Evolutionary conservation across 306 rosid genomes (phyloP).

Genomic region (Albizia julibrissin): DNA sequence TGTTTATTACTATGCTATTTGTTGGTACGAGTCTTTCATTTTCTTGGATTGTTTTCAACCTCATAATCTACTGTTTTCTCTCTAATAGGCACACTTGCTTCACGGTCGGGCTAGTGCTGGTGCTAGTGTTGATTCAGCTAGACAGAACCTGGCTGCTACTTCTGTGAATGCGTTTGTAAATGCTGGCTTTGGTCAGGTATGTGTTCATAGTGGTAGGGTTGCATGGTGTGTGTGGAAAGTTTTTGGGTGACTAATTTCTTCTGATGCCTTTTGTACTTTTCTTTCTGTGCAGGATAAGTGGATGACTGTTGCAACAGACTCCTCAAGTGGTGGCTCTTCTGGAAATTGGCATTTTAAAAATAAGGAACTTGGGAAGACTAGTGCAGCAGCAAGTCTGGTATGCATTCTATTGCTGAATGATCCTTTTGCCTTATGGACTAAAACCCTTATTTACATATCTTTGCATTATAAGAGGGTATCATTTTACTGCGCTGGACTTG

Average conservation of each 20-base stretch:
- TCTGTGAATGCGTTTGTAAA: conserved; percentile 98
- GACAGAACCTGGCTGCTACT: conserved; percentile 97
- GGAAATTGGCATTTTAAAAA: conserved; percentile 98
- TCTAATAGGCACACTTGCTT: conserved; percentile 86
- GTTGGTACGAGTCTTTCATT: conserved; percentile 1
- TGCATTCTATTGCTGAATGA: conserved; percentile 32
- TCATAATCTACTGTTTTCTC: conserved; percentile 16
- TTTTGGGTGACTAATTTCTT: conserved; percentile 5
- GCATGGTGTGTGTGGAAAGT: not conserved
- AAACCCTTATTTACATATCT: conserved; percentile 7
- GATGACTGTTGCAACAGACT: conserved; percentile 80
- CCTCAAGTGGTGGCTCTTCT: conserved; percentile 71
- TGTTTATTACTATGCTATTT: conserved; percentile 12
- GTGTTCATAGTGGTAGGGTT: conserved; percentile 25
- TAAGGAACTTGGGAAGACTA: conserved; percentile 96
- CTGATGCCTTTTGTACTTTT: conserved; percentile 10
- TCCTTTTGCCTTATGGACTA: conserved; percentile 1
- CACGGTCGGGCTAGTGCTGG: conserved; percentile 99
- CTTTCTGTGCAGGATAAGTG: conserved; percentile 76
- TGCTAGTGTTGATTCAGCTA: conserved; percentile 99
- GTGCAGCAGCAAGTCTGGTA: conserved; percentile 99
- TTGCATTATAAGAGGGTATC: conserved; percentile 63
- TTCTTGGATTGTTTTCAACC: conserved; percentile 18
- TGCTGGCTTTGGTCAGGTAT: conserved; percentile 99
- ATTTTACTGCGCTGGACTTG: conserved; percentile 87